Evolutionary conservation across 371 early-diverging fungal species (phyloP).

Genomic region (Catenaria anguillulae): DNA sequence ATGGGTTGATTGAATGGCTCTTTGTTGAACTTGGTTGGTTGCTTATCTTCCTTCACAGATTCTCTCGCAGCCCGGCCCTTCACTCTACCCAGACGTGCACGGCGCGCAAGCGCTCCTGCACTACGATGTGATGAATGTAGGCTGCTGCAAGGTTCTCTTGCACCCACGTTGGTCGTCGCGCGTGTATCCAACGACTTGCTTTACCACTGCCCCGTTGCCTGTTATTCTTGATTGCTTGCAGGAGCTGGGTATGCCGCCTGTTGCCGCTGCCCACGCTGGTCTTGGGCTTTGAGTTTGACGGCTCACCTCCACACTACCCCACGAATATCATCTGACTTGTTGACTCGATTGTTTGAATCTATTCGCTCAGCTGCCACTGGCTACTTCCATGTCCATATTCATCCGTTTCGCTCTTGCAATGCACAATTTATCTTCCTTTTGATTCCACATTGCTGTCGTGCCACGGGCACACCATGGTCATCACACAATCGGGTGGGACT

Average conservation of each 20-base stretch:
- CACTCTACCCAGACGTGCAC: constrained; percentile 75
- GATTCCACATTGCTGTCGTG: too few species aligned
- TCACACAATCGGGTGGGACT: too few species aligned
- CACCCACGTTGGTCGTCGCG: constrained; percentile 78
- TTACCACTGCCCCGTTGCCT: constrained; percentile 60
- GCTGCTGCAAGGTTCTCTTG: constrained; percentile 63
- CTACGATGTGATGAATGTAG: constrained; percentile 56
- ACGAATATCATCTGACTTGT: too few species aligned
- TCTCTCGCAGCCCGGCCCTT: constrained; percentile 42
- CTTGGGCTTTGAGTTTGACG: too few species aligned
- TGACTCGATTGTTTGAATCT: too few species aligned
- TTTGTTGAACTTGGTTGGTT: too few species aligned
- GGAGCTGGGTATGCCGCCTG: neutral
- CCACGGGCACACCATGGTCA: too few species aligned
- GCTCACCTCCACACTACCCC: too few species aligned
- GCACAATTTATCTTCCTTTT: too few species aligned
- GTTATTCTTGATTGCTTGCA: constrained; percentile 17
- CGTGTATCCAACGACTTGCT: constrained; percentile 73
- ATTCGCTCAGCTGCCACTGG: too few species aligned
- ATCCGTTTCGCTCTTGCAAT: neutral
- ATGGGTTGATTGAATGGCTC: neutral
- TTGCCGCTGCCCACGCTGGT: too few species aligned
- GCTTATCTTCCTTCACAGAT: constrained; percentile 24
- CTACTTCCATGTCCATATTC: too few species aligned
- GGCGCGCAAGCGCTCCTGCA: constrained; percentile 52